Evolutionary conservation across 2,329 filamentous ascomycete species (phyloP).

Genomic region (Escovopsis sp.): DNA sequence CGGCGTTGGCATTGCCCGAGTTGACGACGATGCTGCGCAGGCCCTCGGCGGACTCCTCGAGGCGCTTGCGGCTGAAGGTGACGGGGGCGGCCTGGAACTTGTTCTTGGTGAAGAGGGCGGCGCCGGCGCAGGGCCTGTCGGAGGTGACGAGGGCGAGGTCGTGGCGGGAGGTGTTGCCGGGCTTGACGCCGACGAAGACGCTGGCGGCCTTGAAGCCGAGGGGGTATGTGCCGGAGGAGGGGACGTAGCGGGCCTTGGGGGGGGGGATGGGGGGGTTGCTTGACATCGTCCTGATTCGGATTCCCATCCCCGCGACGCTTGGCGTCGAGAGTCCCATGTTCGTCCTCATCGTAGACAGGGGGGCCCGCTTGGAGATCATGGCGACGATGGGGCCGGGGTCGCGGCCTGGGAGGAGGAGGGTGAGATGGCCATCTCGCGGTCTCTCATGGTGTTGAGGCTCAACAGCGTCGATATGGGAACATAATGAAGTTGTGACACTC

Average conservation of each 20-base stretch:
- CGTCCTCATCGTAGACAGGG: no score
- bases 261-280: no score
- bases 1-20: constrained; percentile 91
- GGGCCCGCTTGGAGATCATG: constrained; percentile 20
- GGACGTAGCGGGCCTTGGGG: constrained; percentile 82
- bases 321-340: no score
- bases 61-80: constrained; percentile 60
- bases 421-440: no score
- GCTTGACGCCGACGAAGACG: constrained; percentile 85
- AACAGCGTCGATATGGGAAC: no score
- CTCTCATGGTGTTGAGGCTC: no score
- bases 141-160: constrained; percentile 84
- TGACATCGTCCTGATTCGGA: no score
- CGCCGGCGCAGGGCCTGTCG: constrained; percentile 69
- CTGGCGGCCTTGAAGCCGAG: constrained; percentile 79
- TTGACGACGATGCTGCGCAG: constrained; percentile 80
- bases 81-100: constrained; percentile 96
- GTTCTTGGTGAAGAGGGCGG: constrained; percentile 94
- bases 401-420: no score
- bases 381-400: not conserved
- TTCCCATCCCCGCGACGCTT: no score
- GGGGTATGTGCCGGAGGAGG: constrained; percentile 71
- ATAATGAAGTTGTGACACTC: no score
- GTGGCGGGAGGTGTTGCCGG: constrained; percentile 77
- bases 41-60: constrained; percentile 52